Base-by-base conservation (phyloP, 805 yeast genomes). In the Saturnispora saitoi region DNA sequence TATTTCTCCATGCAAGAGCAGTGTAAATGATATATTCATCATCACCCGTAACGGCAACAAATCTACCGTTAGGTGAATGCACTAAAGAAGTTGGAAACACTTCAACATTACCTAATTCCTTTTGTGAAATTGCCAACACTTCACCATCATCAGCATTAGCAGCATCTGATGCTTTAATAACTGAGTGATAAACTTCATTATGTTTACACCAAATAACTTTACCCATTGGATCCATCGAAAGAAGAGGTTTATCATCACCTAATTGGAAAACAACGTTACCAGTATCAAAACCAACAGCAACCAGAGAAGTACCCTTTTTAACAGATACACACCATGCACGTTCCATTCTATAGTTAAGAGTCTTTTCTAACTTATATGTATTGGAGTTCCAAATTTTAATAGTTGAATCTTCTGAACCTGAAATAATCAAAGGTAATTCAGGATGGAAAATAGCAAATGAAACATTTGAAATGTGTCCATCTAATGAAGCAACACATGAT, bases 361-460 rank as follows among this genome's bases (percentile, higher is more conserved):
- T 81, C 69, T 89, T 89, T 69, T 91, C 98, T 55, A 91, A 76
- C 69, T 87, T 88, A 71, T 91, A 93, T 32, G 98, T 88, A 63
- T 84, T 84, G 20, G 97, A 76, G 65, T 87, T 91, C 99, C 99
- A 93, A 60, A 93, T 77, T 63, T 90, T 88, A 56, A 93, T 74
- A 9, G 96, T 83, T 47, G 95, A 88, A 69, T 93, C 99, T 69
- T 93, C 99, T 46, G 96, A 84, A 56, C 99, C 99, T 3, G 97
- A 88, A 43, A 93, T 77, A 55, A 93, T 90, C 55, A 91, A 71
- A 20, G 99, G 99, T 61, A 93, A 75, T 61, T 91, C 95, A n/a
- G 96, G 96, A 66, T 93, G 99, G 82, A 90, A 93, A 32, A 90
- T 80, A 7, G 99, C 99, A 71, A 89, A 93, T 26, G 96, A 88